Evolutionary conservation across 1,284 basidiomycete genomes (phyloP).

Genomic region (Neotropicomus parvogracilis): DNA sequence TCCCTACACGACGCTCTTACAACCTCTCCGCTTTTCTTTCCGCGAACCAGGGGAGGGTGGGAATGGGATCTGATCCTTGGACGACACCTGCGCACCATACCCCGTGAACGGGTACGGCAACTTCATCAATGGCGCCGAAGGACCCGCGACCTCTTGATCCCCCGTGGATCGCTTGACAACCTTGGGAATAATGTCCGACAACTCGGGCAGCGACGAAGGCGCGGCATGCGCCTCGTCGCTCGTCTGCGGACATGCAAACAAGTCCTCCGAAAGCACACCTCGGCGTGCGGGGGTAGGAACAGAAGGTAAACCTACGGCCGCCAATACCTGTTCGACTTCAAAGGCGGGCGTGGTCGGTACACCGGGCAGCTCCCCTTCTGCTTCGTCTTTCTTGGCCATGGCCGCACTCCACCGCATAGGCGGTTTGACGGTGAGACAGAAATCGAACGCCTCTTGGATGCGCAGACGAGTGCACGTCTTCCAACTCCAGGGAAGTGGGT

Average conservation of each 20-base stretch:
- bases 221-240: slow-evolving; percentile 20
- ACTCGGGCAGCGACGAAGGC: slow-evolving; percentile 32
- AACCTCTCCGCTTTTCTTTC: slow-evolving; percentile 34
- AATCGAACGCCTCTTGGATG: slow-evolving; percentile 74
- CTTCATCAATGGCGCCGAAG: slow-evolving; percentile 39
- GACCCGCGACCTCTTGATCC: slow-evolving; percentile 34
- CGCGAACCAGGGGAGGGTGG: slow-evolving; percentile 55
- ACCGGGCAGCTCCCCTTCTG: slow-evolving; percentile 30
- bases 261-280: slow-evolving; percentile 53
- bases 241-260: slow-evolving; percentile 54
- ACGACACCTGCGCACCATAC: slow-evolving; percentile 53
- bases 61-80: slow-evolving; percentile 63
- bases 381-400: slow-evolving; percentile 35
- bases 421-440: slow-evolving; percentile 60
- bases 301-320: slow-evolving; percentile 60
- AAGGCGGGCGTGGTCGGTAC: slow-evolving; percentile 35
- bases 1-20: too few species aligned
- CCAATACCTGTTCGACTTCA: slow-evolving; percentile 65
- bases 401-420: slow-evolving; percentile 32
- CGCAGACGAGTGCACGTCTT: slow-evolving; percentile 64
- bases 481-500: slow-evolving; percentile 72
- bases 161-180: slow-evolving; percentile 39
- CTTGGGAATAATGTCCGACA: slow-evolving; percentile 44
- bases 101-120: slow-evolving; percentile 64
- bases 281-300: slow-evolving; percentile 50